These are phyloP conservation scores for Albophoma yamanashiensis DNA, from an alignment of 2,329 filamentous ascomycete genomes.

Conservation along the genomic window DNA sequence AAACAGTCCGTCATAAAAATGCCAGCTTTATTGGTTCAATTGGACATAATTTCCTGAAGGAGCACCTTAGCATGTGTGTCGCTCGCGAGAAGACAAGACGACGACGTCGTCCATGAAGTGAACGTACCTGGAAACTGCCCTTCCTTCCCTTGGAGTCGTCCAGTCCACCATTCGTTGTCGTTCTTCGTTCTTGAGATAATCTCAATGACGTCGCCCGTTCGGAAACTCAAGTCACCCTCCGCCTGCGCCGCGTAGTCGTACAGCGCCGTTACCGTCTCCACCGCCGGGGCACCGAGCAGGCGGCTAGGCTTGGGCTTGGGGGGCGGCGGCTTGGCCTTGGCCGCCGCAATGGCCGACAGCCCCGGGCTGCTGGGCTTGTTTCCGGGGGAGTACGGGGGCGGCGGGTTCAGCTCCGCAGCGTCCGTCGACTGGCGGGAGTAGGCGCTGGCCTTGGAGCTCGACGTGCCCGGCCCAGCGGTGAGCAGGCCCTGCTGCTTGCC, in stretches of 20 bases:
- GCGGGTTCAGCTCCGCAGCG: slow-evolving; percentile 42
- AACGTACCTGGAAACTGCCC: slow-evolving; percentile 85
- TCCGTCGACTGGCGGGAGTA: slow-evolving; percentile 26
- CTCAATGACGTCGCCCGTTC: slow-evolving; percentile 80
- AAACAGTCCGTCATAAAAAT: neutral
- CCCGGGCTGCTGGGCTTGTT: slow-evolving; percentile 19
- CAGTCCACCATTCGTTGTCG: slow-evolving; percentile 96
- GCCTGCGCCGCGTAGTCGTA: slow-evolving; percentile 97
- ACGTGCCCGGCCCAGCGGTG: slow-evolving; percentile 29
- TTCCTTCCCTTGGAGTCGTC: slow-evolving; percentile 65
- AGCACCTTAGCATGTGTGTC: neutral
- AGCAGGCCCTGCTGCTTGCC: slow-evolving; percentile 38
- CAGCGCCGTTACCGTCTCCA: slow-evolving; percentile 77
- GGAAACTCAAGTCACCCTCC: slow-evolving; percentile 86
- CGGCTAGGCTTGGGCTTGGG: slow-evolving; percentile 69
- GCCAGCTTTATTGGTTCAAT: slow-evolving; percentile 14
- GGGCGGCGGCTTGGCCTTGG: slow-evolving; percentile 60
- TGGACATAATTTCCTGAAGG: slow-evolving; percentile 39
- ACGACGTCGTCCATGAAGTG: slow-evolving; percentile 13
- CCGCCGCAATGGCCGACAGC: slow-evolving; percentile 38
- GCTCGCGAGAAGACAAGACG: neutral
- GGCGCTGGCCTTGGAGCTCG: slow-evolving; percentile 18
- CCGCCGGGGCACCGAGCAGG: slow-evolving; percentile 52
- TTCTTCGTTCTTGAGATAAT: slow-evolving; percentile 76
- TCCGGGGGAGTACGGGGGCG: slow-evolving; percentile 58